Evolutionary conservation across 2,329 filamentous ascomycete species (phyloP), one percentile per base, ranked within the genome.

Genomic region (Pseudocercospora fijiensis): DNA sequence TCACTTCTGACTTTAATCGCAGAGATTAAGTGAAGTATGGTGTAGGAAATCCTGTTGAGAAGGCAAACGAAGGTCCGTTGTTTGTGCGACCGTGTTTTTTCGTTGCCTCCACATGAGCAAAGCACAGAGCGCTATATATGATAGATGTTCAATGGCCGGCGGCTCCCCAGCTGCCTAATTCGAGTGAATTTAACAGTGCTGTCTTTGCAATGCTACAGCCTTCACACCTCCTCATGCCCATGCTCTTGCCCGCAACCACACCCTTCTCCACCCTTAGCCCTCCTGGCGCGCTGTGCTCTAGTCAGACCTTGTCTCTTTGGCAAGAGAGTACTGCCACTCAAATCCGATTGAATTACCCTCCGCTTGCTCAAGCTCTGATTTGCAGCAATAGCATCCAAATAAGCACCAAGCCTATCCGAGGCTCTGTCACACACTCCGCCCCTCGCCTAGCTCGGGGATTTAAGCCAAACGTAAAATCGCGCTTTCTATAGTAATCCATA

Each of bases 361-460:
- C 27, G 22, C 55, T 55, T 58, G 18, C 53, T 57, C 20, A 18
- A 13, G n/a, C 53, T 49, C 59, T 57, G 26, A 33, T 65, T 67
- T 47, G 62, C 71, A 13, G 75, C 76, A 61, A 78, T 69, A 8
- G 73, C 70, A 63, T 78, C 72, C 47, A 78, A 65, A 71, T 73
- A 78, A 13, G 71, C 71, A 9, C 75, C 76, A 11, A 78, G 70
- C 24, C 76, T 67, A 52, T 11, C 8, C 41, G n/a, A n/a, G n/a
- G n/a, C n/a, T n/a, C n/a, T n/a, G n/a, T n/a, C n/a, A n/a, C n/a
- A n/a, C n/a, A n/a, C n/a, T n/a, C n/a, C n/a, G n/a, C n/a, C n/a
- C n/a, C n/a, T n/a, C n/a, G n/a, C n/a, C n/a, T n/a, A n/a, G n/a
- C n/a, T n/a, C n/a, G n/a, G n/a, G n/a, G n/a, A n/a, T n/a, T n/a